Percentiles rank a stretch among this genome's conserved stretches.
phyloP scores from a whole-genome alignment of 2,329 filamentous ascomycete species.

The Keithomyces neogunnii region DNA sequence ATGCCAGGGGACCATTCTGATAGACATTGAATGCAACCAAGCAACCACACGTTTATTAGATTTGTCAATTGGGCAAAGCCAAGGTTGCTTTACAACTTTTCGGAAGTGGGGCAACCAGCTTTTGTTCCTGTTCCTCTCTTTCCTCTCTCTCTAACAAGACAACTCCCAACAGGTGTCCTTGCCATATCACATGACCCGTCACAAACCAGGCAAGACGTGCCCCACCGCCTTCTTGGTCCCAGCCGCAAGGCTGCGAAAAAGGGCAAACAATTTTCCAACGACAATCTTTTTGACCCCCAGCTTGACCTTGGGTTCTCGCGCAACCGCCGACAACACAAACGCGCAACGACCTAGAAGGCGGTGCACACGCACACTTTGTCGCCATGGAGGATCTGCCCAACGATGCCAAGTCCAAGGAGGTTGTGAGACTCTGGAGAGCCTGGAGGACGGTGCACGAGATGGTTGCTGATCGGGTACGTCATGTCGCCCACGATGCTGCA shows the following conservation, averaged over 20 bases:
- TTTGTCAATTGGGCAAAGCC: no score
- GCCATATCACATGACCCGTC: background rate
- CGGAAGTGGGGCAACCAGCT: no score
- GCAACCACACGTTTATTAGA: no score
- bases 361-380: background rate
- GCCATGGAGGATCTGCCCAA: conserved; percentile 37
- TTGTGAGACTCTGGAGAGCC: conserved; percentile 78
- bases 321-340: background rate
- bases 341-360: background rate
- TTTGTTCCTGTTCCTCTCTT: no score
- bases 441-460: conserved; percentile 93
- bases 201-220: background rate
- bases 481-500: background rate
- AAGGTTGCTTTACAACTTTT: no score
- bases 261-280: conserved; percentile 11
- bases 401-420: conserved; percentile 42
- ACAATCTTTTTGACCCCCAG: background rate
- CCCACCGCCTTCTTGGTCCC: background rate
- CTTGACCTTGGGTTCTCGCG: background rate
- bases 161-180: background rate
- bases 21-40: no score
- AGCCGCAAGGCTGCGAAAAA: conserved; percentile 1
- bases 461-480: conserved; percentile 75
- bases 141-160: background rate
- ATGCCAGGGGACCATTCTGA: no score